These are phyloP conservation scores for Colletotrichum noveboracense DNA, from an alignment of 2,329 filamentous ascomycete genomes.

Conservation along the genomic window DNA sequence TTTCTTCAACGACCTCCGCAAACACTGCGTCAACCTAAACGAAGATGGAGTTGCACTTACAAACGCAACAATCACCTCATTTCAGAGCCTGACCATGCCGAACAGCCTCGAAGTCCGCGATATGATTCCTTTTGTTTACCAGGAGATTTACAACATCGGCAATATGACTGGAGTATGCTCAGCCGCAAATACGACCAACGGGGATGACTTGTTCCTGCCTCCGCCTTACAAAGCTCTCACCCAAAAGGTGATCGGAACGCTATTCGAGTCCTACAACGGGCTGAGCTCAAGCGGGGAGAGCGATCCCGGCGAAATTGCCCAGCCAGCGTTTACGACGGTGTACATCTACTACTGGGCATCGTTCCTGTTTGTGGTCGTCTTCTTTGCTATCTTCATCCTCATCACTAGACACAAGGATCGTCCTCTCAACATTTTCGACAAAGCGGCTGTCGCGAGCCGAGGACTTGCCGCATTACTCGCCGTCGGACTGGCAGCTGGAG, in stretches of 20 bases:
- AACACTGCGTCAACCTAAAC: not conserved
- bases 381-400: conserved; percentile 10
- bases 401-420: conserved; percentile 12
- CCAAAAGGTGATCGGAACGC: not conserved
- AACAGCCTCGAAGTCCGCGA: not conserved
- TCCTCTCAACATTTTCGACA: conserved; percentile 14
- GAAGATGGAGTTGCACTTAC: conserved; percentile 4
- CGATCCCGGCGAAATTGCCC: not conserved
- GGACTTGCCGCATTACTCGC: not conserved
- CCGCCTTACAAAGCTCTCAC: not conserved
- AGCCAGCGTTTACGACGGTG: conserved; percentile 11
- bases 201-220: not conserved
- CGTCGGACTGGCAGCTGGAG: not conserved
- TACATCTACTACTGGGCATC: conserved; percentile 20
- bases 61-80: not conserved
- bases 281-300: not conserved
- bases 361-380: conserved; percentile 2
- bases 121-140: not conserved
- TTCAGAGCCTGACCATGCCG: conserved; percentile 7
- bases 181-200: not conserved
- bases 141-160: conserved; percentile 8
- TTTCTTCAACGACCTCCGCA: not conserved
- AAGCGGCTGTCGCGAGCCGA: not conserved
- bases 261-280: conserved; percentile 12
- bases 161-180: conserved; percentile 10